These are phyloP conservation scores for Vaccinium corymbosum DNA, from an alignment of 148 eudicot genomes.

Conservation along the genomic window DNA sequence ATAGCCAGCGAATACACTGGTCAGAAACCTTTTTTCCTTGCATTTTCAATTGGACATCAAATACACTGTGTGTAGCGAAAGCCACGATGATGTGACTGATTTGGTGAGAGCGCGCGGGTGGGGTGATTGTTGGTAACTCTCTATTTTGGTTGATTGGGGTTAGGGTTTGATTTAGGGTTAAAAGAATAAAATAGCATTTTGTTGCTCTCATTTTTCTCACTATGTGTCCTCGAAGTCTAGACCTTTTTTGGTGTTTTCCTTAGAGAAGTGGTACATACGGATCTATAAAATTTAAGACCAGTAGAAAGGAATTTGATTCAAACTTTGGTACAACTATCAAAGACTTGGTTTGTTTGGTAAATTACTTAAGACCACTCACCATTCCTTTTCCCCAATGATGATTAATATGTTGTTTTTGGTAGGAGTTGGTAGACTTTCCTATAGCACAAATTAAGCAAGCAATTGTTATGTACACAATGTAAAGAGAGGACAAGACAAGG, in stretches of 20 bases:
- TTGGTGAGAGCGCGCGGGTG: background rate
- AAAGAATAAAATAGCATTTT: background rate
- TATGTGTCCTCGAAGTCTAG: background rate
- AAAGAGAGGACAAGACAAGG: background rate
- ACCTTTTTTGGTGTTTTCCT: background rate
- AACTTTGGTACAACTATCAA: background rate
- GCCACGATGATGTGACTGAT: background rate
- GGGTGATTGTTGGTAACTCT: background rate
- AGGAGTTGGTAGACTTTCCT: conserved; percentile 11
- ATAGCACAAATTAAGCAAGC: background rate
- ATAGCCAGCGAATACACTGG: background rate
- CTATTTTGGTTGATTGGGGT: background rate
- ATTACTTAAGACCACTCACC: background rate
- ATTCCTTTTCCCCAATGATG: background rate
- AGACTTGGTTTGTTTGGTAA: background rate
- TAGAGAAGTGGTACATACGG: background rate
- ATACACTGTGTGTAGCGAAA: background rate
- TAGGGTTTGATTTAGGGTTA: background rate
- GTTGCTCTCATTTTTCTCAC: background rate
- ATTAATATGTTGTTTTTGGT: background rate
- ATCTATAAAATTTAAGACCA: background rate
- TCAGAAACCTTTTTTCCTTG: background rate
- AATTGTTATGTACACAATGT: background rate
- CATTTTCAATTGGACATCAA: background rate
- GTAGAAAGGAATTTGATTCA: background rate